Evolutionary conservation across 257 asterid species (phyloP), one percentile per base, ranked within the genome.

Genomic region (Nicotiana obtusifolia): DNA sequence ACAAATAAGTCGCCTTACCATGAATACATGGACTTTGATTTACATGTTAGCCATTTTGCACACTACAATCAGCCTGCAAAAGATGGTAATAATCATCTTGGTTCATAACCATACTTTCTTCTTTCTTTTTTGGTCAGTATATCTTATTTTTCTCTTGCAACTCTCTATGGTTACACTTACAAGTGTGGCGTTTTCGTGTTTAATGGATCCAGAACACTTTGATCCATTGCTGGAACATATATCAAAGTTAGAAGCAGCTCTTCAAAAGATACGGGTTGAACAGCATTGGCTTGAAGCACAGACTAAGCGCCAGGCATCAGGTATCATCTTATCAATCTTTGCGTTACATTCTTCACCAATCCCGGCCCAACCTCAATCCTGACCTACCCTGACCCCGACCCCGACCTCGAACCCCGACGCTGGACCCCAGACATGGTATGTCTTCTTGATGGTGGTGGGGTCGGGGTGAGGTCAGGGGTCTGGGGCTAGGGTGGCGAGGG

Each of bases 251-350:
- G 98, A 93, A 86, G 97, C 89, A 88, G 98, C 97, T 84, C 85
- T 93, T 67, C 92, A 93, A 87, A 90, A 92, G 81, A 90, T 95
- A 84, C 98, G 93, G 86, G 93, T 91, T 77, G 98, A 95, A 89
- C 98, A 95, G 84, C 97, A 93, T 84, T 95, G 99, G 98, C 90
- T 95, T 13, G 99, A 93, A 88, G 97, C 98, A 71, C 97, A 95
- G 80, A 93, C 98, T 20, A 95, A 94, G 76, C 96, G 99, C 19
- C 99, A 95, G 86, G 87, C 89, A 73, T 78, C 80, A 79, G 85
- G 91, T 88, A 84, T 24, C 30, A 20, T 44, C 49, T 77, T 19
- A 33, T 37, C 17, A 49, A 49, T 49, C 19, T 10, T 13, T 52
- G 57, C 19, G 1, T 52, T 15, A 52, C 57, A 52, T 52, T 52